Base-by-base conservation (phyloP, 352 stramenopile species). In the Blastocystis hominis region DNA sequence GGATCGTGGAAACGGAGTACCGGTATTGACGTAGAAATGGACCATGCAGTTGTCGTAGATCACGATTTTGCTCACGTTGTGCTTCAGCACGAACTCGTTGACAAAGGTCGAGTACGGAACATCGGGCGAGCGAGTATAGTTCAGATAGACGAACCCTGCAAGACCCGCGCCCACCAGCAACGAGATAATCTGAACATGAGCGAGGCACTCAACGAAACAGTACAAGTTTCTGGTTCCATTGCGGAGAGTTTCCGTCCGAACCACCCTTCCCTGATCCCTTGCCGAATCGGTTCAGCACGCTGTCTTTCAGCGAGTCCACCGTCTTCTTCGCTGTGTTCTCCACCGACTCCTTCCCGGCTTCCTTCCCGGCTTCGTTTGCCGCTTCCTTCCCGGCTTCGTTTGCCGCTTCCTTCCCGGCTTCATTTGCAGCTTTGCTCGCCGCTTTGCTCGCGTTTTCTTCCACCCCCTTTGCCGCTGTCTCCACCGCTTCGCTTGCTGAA, bases 21-120 rank as follows among this genome's bases (percentile, higher is more conserved):
- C 72, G n/a, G 34, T 44, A 5, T 24, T 15, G 38, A 68, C 40
- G 24, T n/a, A 24, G 20, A 84, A 46, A 15, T 50, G 50, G n/a
- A 84, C 62, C 4, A 17, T 17, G 15, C 72, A 46, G 34, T 84
- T 84, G 40, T 84, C 72, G 38, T 47, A 66, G 44, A 84, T 53
- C 36, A 34, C 68, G 40, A 84, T 84, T 42, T 68, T 53, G 34
- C 62, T 44, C 2, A 84, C 72, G 24, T 44, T 63, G 17, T 53
- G 47, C 10, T 66, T 64, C 2, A 66, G 17, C 7, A 84, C 40
- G 38, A 84, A 84, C 56, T 84, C 72, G 36, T 84, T 84, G 5
- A 84, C 47, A 34, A 84, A 84, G 24, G 59, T 53, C 17, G 66
- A 46, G 44, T 84, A 84, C 34, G 72, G 40, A 46, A 84, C 68